phyloP scores from a whole-genome alignment of 768 basidiomycete genomes.

The Tulasnella sp. region DNA sequence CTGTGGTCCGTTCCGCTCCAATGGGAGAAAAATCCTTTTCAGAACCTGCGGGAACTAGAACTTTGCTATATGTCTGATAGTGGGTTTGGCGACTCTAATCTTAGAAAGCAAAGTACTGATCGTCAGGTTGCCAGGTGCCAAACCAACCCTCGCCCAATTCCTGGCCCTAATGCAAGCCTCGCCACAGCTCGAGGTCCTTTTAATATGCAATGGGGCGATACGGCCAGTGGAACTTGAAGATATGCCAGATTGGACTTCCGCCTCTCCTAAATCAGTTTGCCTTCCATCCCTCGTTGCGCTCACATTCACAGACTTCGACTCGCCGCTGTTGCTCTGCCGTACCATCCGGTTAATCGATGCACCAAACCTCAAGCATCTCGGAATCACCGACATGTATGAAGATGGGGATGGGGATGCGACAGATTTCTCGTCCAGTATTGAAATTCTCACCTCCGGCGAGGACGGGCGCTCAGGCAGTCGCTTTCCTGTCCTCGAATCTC shows the following conservation, averaged over 20 bases:
- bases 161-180: background rate
- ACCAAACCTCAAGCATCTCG: constrained; percentile 15
- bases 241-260: background rate
- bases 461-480: background rate
- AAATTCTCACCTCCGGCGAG: background rate
- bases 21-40: constrained; percentile 15
- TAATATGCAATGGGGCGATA: constrained; percentile 11
- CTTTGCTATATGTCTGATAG: constrained; percentile 20
- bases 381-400: constrained; percentile 13
- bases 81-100: background rate
- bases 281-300: constrained; percentile 1
- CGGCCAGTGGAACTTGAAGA: background rate
- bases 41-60: constrained; percentile 14
- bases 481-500: background rate
- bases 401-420: background rate
- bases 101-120: background rate
- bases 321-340: background rate
- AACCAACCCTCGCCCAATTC: constrained; percentile 6
- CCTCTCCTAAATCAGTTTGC: background rate
- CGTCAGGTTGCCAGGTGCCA: background rate
- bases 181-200: constrained; percentile 9
- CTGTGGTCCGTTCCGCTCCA: constrained; percentile 16
- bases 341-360: constrained; percentile 6
- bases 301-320: constrained; percentile 20
- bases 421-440: background rate